phyloP scores from a whole-genome alignment of 2,329 filamentous ascomycete species.

The Epichloe amarillans region DNA sequence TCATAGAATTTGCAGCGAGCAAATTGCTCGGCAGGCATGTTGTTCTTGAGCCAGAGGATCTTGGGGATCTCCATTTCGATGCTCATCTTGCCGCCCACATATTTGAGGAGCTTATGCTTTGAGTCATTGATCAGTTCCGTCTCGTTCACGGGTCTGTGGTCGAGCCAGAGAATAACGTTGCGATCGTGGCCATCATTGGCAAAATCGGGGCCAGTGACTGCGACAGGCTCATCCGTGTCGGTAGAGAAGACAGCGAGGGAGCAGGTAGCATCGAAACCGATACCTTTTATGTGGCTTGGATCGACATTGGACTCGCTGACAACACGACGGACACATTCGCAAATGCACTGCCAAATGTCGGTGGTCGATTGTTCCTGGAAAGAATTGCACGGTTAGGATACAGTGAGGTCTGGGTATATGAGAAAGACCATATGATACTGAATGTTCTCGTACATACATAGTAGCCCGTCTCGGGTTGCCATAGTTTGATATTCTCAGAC shows the following conservation, averaged over 20 bases:
- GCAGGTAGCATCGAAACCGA: constrained; percentile 98
- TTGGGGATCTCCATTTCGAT: constrained; percentile 99
- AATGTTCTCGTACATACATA: constrained; percentile 39
- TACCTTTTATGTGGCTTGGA: constrained; percentile 63
- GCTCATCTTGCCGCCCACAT: constrained; percentile 96
- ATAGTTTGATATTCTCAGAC: constrained; percentile 64
- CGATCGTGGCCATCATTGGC: constrained; percentile 64
- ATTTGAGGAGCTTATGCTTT: constrained; percentile 81
- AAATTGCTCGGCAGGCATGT: constrained; percentile 89
- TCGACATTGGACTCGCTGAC: constrained; percentile 72
- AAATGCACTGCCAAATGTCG: constrained; percentile 95
- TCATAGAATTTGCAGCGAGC: constrained; percentile 95
- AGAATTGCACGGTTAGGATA: neutral
- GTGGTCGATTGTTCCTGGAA: constrained; percentile 84
- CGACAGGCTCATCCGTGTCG: constrained; percentile 79
- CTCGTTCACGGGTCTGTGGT: constrained; percentile 84
- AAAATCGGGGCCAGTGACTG: constrained; percentile 83
- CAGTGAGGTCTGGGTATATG: neutral
- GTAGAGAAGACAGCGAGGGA: constrained; percentile 82
- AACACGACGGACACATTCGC: constrained; percentile 70
- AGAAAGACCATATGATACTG: neutral
- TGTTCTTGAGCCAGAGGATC: constrained; percentile 94
- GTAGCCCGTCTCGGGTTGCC: constrained; percentile 63
- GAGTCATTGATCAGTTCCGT: constrained; percentile 89
- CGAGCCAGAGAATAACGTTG: constrained; percentile 95